These are phyloP conservation scores for Paramecium tetraurelia DNA, from an alignment of 73 alveolate genomes.

Conservation along the genomic window DNA sequence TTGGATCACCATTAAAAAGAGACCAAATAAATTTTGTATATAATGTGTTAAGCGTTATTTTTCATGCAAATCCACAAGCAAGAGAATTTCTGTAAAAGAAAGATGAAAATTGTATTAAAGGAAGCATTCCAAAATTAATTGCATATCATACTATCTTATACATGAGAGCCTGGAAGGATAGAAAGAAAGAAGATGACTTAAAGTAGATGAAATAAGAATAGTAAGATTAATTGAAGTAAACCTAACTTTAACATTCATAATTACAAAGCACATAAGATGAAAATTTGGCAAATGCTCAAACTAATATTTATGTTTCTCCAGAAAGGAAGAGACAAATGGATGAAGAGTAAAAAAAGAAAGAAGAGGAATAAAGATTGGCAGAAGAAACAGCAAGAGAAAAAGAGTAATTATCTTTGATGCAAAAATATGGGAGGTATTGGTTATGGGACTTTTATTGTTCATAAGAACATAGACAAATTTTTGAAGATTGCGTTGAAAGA, in stretches of 20 bases:
- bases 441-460: slow-evolving; percentile 41
- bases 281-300: neutral
- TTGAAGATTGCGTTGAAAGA: slow-evolving; percentile 56
- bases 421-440: slow-evolving; percentile 63
- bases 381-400: slow-evolving; percentile 35
- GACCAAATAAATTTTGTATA: slow-evolving; percentile 49
- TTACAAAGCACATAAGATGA: neutral
- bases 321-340: neutral
- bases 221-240: neutral
- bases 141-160: slow-evolving; percentile 25
- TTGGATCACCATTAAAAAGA: slow-evolving; percentile 43
- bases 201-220: neutral
- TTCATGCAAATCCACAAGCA: slow-evolving; percentile 20
- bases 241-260: neutral
- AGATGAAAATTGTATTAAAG: slow-evolving; percentile 53
- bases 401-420: slow-evolving; percentile 29
- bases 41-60: slow-evolving; percentile 15
- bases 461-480: neutral
- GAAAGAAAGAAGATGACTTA: slow-evolving; percentile 39
- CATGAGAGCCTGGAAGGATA: slow-evolving; percentile 45
- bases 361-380: neutral
- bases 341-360: slow-evolving; percentile 33
- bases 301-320: slow-evolving; percentile 18
- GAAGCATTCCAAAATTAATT: slow-evolving; percentile 48
- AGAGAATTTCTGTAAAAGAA: slow-evolving; percentile 40